Conservation (phyloP, 306 rosid genomes). For the Prunus fruticosa region DNA sequence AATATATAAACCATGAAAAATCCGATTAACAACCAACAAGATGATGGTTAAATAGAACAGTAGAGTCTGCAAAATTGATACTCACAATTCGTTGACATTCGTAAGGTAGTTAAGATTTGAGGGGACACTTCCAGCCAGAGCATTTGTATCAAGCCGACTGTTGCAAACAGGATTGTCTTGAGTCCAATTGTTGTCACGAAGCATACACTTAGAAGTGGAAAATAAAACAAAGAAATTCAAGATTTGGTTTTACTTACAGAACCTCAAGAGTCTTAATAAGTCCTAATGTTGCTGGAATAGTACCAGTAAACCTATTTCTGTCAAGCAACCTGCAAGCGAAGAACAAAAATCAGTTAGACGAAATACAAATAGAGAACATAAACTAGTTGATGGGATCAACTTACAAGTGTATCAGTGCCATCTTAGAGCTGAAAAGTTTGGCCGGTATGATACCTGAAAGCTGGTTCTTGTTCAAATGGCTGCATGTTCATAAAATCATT, state of each 20-base stretch:
- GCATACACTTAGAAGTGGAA: background rate
- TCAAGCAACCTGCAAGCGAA: constrained; percentile 57
- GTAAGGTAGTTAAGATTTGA: no score
- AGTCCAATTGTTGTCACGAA: constrained; percentile 7
- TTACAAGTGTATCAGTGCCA: constrained; percentile 81
- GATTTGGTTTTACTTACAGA: constrained; percentile 64
- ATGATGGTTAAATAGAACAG: no score
- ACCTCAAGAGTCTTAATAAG: constrained; percentile 76
- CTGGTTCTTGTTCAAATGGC: constrained; percentile 90
- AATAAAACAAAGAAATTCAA: constrained; percentile 9
- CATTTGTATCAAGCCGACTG: constrained; percentile 83
- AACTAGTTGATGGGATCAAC: constrained; percentile 12
- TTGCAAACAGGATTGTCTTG: constrained; percentile 19
- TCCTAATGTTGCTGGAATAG: constrained; percentile 62
- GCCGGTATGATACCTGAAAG: constrained; percentile 72
- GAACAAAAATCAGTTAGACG: constrained; percentile 10
- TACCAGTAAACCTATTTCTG: constrained; percentile 55
- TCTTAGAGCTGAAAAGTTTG: constrained; percentile 63
- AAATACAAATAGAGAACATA: background rate
- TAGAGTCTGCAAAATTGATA: no score
- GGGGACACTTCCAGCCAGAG: no score
- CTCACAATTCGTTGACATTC: no score
- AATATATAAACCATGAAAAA: no score
- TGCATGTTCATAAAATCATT: constrained; percentile 33
- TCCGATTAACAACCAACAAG: no score